Percentiles rank a stretch among this genome's conserved stretches.
Evolutionary conservation across 2,329 filamentous ascomycete species (phyloP).

Genomic region (Westerdykella ornata): DNA sequence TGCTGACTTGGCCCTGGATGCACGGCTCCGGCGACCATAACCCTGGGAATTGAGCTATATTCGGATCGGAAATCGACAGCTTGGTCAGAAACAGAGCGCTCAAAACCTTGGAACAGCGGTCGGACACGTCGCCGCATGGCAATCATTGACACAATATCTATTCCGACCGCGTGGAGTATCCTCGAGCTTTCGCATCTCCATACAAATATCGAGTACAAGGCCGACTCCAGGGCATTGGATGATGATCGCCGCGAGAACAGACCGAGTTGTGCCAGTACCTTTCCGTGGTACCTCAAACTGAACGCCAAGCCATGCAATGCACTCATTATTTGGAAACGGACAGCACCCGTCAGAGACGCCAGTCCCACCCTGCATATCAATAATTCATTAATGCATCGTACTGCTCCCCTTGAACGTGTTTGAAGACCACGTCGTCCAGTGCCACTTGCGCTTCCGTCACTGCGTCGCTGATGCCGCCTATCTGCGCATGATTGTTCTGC

Average conservation of each 20-base stretch:
- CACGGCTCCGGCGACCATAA: conserved; percentile 26
- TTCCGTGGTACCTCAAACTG: conserved; percentile 8
- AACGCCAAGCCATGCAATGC: conserved; percentile 20
- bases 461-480: conserved; percentile 31
- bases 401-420: conserved; percentile 25
- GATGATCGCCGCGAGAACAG: neutral
- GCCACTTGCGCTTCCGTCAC: conserved; percentile 25
- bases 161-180: too few relatives aligned
- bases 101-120: neutral
- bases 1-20: conserved; percentile 8
- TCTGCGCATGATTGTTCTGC: conserved; percentile 34
- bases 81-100: neutral
- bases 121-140: neutral
- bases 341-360: conserved; percentile 14
- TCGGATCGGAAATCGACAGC: conserved; percentile 9
- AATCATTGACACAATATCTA: neutral
- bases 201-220: conserved; percentile 4
- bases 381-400: conserved; percentile 28
- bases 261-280: conserved; percentile 11
- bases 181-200: too few relatives aligned
- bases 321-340: conserved; percentile 12
- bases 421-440: conserved; percentile 33
- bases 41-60: conserved; percentile 22
- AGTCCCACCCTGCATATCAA: conserved; percentile 20
- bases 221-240: conserved; percentile 16